Evolutionary conservation across 2,329 filamentous ascomycete species (phyloP), one percentile per base, ranked within the genome.

Genomic region (Rugonectria rugulosa): DNA sequence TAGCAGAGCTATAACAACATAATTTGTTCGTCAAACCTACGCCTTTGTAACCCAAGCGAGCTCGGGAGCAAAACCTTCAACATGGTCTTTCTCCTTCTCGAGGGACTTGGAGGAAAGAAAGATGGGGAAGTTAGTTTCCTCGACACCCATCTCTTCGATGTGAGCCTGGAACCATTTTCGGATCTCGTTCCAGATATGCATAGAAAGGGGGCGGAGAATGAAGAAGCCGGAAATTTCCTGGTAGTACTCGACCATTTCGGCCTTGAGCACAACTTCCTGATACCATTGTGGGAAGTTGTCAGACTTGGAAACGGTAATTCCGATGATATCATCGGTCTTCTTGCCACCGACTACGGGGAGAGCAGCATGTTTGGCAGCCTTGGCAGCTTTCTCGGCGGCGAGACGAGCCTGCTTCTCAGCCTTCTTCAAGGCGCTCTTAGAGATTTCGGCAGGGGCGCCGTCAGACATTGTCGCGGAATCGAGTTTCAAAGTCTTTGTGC

Each of bases 211-310:
- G 59, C 91, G 93, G 74, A 96, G 84, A 73, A 98, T 95, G 76
- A 97, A 98, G 80, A 96, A 97, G 43, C 93, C 91, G n/a, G 93
- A 91, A 59, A 98, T 94, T 78, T 97, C 90, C 71, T 76, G 79
- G 73, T 97, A 98, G 84, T 97, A 99, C 71, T 97, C 93, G 68
- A 98, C 88, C 89, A 99, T 91, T 73, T 97, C 92, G 67, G 92
- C 91, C 84, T 99, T 99, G 71, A 93, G 88, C 53, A 99, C 89
- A 58, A 98, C 91, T 78, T 99, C 94, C 78, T 97, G 92, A 77
- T 99, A 99, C 95, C 95, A 99, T 76, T 88, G 87, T 45, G 91
- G 83, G 73, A 99, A 95, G 77, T 98, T 92, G 42, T 90, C 88
- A 43, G 88, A 81, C 77, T 97, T 98, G 61, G 84, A 83, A 57